Evolutionary conservation across 495 filamentous ascomycete genomes (phyloP), one percentile per base, ranked within the genome.

Genomic region (Letharia lupina): DNA sequence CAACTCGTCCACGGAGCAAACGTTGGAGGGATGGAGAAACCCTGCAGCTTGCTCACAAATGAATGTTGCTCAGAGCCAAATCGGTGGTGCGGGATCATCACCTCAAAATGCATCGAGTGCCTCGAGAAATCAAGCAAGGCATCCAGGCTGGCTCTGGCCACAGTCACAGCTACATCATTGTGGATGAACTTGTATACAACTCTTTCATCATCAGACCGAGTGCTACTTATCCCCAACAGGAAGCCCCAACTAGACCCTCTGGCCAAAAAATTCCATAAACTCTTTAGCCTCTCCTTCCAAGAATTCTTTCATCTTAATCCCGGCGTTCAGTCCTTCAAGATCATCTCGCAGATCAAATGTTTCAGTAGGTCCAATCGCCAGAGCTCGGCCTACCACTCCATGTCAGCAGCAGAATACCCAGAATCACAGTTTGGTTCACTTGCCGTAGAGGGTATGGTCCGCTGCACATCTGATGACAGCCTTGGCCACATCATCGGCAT

Each of bases 291-390:
- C 66, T 18, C 61, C 54, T 23, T 64, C 61, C 18, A 67, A 33
- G 9, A 61, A 60, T 3, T 60, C 44, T 15, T 54, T 67, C 61
- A 54, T 60, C 9, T 35, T 31, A 6, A 67, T 37, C 13, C 66
- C 66, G 2, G 44, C 61, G 44, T 67, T 64, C 44, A 67, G 7
- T 11, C 66, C 61, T 41, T 67, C 66, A 42, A 60, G 33, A 16
- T 67, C 66, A 44, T 67, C 66, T 20, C 61, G 57, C 33, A 67
- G 12, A 64, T 67, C 66, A 10, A 60, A 67, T 0, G 50, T 59
- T 31, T 64, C 20, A 9, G n/a, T 40, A 15, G 66, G 54, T n/a
- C 61, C 66, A 40, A 64, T 40, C 7, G 50, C 61, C 6, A 67
- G 15, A 13, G 66, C 66, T 45, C 66, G 50, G 2, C 66, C 66